Evolutionary conservation across 2,329 filamentous ascomycete genomes (phyloP).

Genomic region (Herpotrichia juniperi): DNA sequence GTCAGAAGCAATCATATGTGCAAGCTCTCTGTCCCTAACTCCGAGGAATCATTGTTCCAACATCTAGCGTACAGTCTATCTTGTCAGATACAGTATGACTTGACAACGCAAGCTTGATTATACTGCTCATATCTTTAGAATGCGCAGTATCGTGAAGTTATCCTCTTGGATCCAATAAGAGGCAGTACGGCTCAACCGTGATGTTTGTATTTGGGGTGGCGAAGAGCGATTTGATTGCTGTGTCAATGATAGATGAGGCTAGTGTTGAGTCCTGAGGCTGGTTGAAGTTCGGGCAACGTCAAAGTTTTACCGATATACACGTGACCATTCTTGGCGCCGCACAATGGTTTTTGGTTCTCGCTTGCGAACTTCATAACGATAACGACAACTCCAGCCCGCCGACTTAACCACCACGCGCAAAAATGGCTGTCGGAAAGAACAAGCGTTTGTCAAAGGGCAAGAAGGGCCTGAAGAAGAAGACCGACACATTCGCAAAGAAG

Average conservation of each 20-base stretch:
- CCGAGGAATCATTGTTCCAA: too few species aligned
- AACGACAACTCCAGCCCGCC: constrained; percentile 37
- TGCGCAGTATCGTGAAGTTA: too few species aligned
- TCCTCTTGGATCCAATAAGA: too few species aligned
- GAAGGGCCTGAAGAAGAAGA: constrained; percentile 99
- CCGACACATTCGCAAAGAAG: constrained; percentile 98
- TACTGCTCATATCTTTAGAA: too few species aligned
- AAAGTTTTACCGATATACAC: neutral
- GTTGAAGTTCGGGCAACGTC: neutral
- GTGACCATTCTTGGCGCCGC: constrained; percentile 8
- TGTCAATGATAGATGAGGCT: neutral
- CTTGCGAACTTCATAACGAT: constrained; percentile 38
- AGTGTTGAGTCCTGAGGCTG: neutral
- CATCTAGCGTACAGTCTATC: too few species aligned
- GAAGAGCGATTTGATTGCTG: neutral
- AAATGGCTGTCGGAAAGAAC: constrained; percentile 93
- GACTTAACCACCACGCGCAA: constrained; percentile 59
- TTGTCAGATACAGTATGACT: too few species aligned
- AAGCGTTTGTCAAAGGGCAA: constrained; percentile 99
- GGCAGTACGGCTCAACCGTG: neutral
- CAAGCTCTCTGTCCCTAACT: too few species aligned
- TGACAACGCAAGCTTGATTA: too few species aligned
- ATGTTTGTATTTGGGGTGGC: too few species aligned
- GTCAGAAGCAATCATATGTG: too few species aligned
- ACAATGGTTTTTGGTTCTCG: constrained; percentile 23